Conservation (phyloP, 306 rosid species). For the Sicyos baderoa region DNA sequence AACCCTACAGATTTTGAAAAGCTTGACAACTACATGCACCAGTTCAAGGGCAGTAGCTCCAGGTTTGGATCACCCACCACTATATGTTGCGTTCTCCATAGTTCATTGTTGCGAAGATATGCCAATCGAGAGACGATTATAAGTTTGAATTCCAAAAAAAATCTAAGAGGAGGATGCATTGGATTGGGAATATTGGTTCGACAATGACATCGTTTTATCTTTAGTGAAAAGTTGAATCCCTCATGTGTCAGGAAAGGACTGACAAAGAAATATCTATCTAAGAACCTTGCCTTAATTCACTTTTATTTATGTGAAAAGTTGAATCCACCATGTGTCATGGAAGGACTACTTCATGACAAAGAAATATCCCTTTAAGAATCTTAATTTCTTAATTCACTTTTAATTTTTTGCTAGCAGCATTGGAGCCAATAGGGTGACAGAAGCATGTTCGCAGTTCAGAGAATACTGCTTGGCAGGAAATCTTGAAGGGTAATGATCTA, state of each 20-base stretch:
- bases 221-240: background rate
- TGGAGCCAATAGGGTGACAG: conserved; percentile 71
- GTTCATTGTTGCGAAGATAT: background rate
- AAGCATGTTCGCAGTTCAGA: conserved; percentile 42
- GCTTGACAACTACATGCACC: conserved; percentile 63
- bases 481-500: conserved; percentile 45
- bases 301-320: background rate
- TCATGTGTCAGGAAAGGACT: conserved; percentile 9
- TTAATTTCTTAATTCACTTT: conserved; percentile 11
- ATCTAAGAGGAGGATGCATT: no score
- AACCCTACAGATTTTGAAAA: conserved; percentile 37
- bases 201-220: background rate
- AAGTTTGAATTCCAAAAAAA: no score
- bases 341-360: background rate
- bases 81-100: no score
- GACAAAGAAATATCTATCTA: background rate
- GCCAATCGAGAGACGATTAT: no score
- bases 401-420: conserved; percentile 34
- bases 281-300: no score
- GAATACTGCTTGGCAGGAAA: conserved; percentile 58
- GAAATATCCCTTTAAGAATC: background rate
- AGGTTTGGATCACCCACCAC: no score
- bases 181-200: conserved; percentile 4
- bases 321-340: conserved; percentile 14
- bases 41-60: conserved; percentile 72